Base-by-base conservation (phyloP, 352 stramenopile genomes). In the Phytopythium mirpurense region DNA sequence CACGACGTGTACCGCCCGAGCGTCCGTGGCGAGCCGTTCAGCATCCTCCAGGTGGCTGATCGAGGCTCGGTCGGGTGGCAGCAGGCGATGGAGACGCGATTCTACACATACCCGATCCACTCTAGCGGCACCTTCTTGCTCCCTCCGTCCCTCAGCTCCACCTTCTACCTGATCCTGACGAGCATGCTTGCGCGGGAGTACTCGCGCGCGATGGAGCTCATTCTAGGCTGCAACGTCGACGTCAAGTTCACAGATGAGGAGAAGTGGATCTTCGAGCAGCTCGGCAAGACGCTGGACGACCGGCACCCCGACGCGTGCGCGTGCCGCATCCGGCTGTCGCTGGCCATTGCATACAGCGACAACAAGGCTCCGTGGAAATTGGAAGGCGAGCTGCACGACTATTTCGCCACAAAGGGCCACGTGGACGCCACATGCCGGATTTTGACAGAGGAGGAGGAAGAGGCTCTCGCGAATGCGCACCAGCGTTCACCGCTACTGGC, bases 61-160 rank as follows among this genome's bases (percentile, higher is more conserved):
- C 71, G 89, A n/a, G 70, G 67, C 5, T 93, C 86, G 2, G 61
- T 78, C 29, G 80, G 72, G 0, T 96, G 87, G 87, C 78, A 96
- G 57, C 84, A 95, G 51, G 76, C 83, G 7, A 95, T 97, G 78
- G 80, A 94, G 46, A 93, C 86, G 49, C 82, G 96, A 32, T 98
- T 97, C 57, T 99, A 99, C 69, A 75, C 98, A 23, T 99, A 99
- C 68, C 96, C 96, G 18, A 90, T 99, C 44, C 97, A 99, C 70
- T 97, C 93, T 26, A 98, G 93, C 18, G 71, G 88, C 49, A 92
- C 84, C 3, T 98, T 98, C 57, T 56, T 99, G 36, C 81, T 98
- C 18, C 97, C 95, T 21, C 93, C 96, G 23, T 98, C 94, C 7
- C 73, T 99, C 8, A 97, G 94, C 40, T 98, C 95, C 5, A 98